These are phyloP conservation scores for Neoascochyta sp. DNA, from an alignment of 2,329 filamentous ascomycete genomes.

Conservation along the genomic window DNA sequence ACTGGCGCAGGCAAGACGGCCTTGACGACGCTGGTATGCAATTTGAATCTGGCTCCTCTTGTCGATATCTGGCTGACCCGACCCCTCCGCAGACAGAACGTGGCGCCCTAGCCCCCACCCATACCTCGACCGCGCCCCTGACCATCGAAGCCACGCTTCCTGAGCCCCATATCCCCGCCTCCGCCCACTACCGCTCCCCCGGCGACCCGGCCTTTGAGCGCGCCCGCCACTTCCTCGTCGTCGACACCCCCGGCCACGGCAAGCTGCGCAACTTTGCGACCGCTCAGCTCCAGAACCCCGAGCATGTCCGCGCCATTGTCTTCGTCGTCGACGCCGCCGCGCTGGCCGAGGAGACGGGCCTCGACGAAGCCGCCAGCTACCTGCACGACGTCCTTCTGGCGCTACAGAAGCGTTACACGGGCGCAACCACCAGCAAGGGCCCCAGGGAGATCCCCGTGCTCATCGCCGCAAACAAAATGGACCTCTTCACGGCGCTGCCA, in stretches of 20 bases:
- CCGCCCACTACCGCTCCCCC: constrained; percentile 61
- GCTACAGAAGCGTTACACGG: constrained; percentile 69
- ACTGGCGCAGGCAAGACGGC: constrained; percentile 83
- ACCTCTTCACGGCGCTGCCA: constrained; percentile 89
- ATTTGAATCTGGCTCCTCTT: no score
- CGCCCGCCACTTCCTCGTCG: constrained; percentile 66
- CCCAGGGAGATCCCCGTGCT: constrained; percentile 67
- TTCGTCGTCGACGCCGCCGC: constrained; percentile 82
- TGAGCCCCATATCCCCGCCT: constrained; percentile 54
- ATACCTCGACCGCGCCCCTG: constrained; percentile 42
- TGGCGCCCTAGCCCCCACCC: constrained; percentile 53
- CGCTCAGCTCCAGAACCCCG: constrained; percentile 46
- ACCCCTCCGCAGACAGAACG: constrained; percentile 47
- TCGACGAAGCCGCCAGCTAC: constrained; percentile 75
- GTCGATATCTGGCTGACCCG: background rate
- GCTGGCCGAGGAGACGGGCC: constrained; percentile 41
- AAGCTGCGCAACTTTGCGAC: constrained; percentile 77
- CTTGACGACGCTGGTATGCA: constrained; percentile 70
- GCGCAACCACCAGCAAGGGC: constrained; percentile 54
- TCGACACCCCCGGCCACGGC: constrained; percentile 92
- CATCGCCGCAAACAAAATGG: constrained; percentile 90
- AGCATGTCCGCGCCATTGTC: constrained; percentile 65
- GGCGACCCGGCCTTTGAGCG: constrained; percentile 58
- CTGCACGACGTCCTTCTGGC: constrained; percentile 83
- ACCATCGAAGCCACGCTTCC: constrained; percentile 60